Evolutionary conservation across 306 rosid species (phyloP).

Genomic region (Dryas alaskensis): DNA sequence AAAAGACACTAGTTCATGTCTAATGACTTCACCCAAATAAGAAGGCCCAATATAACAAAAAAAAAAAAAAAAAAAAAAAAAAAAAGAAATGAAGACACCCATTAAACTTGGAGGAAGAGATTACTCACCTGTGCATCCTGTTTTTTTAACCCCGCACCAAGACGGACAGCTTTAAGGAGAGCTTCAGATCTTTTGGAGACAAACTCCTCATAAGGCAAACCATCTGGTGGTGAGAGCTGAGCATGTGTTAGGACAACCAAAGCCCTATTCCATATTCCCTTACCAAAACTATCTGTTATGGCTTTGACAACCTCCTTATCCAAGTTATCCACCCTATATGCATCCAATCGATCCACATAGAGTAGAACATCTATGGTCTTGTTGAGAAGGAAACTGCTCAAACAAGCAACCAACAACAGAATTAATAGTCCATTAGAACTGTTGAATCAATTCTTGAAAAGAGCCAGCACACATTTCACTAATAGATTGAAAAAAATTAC

Average conservation of each 20-base stretch:
- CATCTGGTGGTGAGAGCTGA: slow-evolving; percentile 94
- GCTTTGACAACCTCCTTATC: slow-evolving; percentile 80
- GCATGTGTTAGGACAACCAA: slow-evolving; percentile 84
- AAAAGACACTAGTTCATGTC: neutral
- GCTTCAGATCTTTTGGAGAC: slow-evolving; percentile 78
- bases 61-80: neutral
- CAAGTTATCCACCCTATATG: slow-evolving; percentile 88
- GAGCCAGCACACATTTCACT: neutral
- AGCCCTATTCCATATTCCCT: slow-evolving; percentile 87
- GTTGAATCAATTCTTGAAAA: slow-evolving; percentile 3
- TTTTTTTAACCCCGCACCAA: slow-evolving; percentile 66
- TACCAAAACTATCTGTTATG: slow-evolving; percentile 76
- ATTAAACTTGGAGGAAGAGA: slow-evolving; percentile 1
- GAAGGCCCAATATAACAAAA: neutral
- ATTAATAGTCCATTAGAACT: neutral
- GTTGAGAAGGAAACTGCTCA: slow-evolving; percentile 78
- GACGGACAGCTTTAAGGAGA: slow-evolving; percentile 56
- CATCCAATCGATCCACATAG: slow-evolving; percentile 93
- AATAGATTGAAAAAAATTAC: neutral
- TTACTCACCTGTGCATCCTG: slow-evolving; percentile 49
- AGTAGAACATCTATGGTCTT: slow-evolving; percentile 93
- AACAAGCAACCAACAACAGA: slow-evolving; percentile 11
- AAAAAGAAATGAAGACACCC: neutral
- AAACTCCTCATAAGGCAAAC: slow-evolving; percentile 80
- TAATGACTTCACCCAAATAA: neutral